Percentiles rank a stretch among this genome's conserved stretches.
Conservation (phyloP, 257 asterid genomes). For the Thymus mandschuricus region DNA sequence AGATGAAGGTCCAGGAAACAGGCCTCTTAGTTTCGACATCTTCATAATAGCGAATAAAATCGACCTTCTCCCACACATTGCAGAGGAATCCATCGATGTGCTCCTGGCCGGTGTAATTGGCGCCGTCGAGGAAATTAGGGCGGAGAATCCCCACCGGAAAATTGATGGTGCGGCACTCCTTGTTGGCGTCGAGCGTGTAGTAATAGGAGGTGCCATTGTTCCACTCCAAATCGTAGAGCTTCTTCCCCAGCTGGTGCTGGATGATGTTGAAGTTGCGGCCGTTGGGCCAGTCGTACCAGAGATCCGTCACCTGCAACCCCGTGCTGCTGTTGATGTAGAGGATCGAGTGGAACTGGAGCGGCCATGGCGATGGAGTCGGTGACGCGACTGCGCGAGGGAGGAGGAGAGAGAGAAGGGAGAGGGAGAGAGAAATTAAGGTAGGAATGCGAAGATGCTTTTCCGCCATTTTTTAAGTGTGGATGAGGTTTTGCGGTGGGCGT, state of each 20-base stretch:
- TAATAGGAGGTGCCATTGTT: conserved; percentile 65
- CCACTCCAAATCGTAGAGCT: conserved; percentile 67
- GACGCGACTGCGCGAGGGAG: neutral
- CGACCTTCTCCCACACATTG: conserved; percentile 78
- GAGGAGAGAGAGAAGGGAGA: neutral
- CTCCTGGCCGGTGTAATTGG: conserved; percentile 56
- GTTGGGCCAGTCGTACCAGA: conserved; percentile 75
- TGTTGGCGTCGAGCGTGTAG: conserved; percentile 55
- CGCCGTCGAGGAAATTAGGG: conserved; percentile 69
- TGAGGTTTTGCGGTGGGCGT: neutral
- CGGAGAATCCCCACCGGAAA: conserved; percentile 66
- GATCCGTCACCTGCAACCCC: conserved; percentile 35
- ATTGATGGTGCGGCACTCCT: conserved; percentile 48
- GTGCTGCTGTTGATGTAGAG: conserved; percentile 30
- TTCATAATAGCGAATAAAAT: conserved; percentile 72
- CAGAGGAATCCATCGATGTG: conserved; percentile 68
- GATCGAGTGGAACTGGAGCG: conserved; percentile 76
- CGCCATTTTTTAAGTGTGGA: conserved; percentile 1
- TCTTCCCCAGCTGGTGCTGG: conserved; percentile 62
- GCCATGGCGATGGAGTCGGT: conserved; percentile 42
- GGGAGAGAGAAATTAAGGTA: neutral
- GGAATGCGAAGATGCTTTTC: neutral
- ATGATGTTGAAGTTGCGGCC: conserved; percentile 77
- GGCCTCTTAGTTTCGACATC: conserved; percentile 67
- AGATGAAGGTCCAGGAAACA: conserved; percentile 63